phyloP scores from a whole-genome alignment of 139 green algal genomes.

The Zygnema cylindricum region DNA sequence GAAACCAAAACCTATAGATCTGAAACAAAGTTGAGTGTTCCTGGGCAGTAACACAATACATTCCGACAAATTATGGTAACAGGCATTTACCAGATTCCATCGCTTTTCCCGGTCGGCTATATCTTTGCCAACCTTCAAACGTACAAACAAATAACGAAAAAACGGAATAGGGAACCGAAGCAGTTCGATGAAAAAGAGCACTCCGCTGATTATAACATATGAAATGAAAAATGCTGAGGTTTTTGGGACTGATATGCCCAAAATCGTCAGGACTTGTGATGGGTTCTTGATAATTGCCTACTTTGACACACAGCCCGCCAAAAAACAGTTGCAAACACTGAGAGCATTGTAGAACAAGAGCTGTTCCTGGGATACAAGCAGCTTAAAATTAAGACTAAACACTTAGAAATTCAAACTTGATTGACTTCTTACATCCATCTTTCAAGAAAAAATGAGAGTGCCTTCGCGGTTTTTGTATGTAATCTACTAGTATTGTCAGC shows the following conservation, averaged over 20 bases:
- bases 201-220: constrained; percentile 51
- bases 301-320: neutral
- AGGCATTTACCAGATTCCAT: constrained; percentile 39
- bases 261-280: constrained; percentile 30
- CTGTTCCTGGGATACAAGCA: no score
- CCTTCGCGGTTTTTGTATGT: no score
- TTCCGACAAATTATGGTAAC: neutral
- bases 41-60: no score
- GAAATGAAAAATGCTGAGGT: constrained; percentile 57
- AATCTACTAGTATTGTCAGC: no score
- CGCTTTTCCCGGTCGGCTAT: constrained; percentile 51
- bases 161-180: constrained; percentile 48
- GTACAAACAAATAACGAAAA: constrained; percentile 37
- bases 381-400: no score
- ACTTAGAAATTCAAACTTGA: no score
- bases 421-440: no score
- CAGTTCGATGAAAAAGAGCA: constrained; percentile 53
- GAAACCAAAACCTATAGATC: no score
- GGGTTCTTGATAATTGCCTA: constrained; percentile 46
- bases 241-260: constrained; percentile 36
- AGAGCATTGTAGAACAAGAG: no score
- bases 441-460: no score
- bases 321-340: no score
- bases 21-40: no score
- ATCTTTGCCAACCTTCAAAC: neutral